Conservation (phyloP, 2,329 filamentous ascomycete genomes). For the Zymoseptoria tritici region DNA sequence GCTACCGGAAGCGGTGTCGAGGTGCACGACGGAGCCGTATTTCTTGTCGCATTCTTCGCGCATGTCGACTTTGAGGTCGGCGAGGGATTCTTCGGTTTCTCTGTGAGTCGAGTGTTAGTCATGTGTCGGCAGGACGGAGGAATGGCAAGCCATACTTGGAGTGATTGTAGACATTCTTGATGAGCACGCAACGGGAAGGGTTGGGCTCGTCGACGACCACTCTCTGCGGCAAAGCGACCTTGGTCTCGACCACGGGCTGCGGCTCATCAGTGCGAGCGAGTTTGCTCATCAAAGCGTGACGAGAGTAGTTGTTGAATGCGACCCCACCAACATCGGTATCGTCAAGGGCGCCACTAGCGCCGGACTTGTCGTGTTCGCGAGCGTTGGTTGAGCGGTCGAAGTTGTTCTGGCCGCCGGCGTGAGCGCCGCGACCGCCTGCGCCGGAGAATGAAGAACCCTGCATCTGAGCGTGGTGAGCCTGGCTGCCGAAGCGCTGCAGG, state of each 20-base stretch:
- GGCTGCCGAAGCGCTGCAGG: conserved; percentile 82
- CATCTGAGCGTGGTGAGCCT: conserved; percentile 49
- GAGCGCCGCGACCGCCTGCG: conserved; percentile 75
- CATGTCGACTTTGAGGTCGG: conserved; percentile 90
- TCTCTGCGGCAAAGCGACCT: conserved; percentile 50
- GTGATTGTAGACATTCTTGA: conserved; percentile 93
- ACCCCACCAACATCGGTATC: conserved; percentile 96
- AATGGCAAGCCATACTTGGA: conserved; percentile 61
- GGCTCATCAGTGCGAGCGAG: conserved; percentile 91
- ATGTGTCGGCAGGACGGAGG: neutral
- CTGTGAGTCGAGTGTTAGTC: conserved; percentile 39
- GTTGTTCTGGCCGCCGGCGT: conserved; percentile 64
- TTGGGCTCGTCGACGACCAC: conserved; percentile 76
- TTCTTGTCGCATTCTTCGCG: conserved; percentile 85
- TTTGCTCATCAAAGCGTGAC: conserved; percentile 97
- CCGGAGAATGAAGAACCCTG: conserved; percentile 74
- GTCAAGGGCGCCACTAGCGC: conserved; percentile 88
- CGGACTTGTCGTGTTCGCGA: conserved; percentile 76
- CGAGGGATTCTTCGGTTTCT: conserved; percentile 70
- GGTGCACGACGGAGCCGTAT: conserved; percentile 97
- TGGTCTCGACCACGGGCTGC: conserved; percentile 60
- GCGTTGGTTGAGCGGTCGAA: conserved; percentile 80
- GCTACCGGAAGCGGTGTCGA: conserved; percentile 67
- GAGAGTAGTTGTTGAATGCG: conserved; percentile 99
- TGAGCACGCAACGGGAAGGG: conserved; percentile 85